Base-by-base conservation (phyloP, 768 basidiomycete genomes). In the Dictyophora rubrovolvata region DNA sequence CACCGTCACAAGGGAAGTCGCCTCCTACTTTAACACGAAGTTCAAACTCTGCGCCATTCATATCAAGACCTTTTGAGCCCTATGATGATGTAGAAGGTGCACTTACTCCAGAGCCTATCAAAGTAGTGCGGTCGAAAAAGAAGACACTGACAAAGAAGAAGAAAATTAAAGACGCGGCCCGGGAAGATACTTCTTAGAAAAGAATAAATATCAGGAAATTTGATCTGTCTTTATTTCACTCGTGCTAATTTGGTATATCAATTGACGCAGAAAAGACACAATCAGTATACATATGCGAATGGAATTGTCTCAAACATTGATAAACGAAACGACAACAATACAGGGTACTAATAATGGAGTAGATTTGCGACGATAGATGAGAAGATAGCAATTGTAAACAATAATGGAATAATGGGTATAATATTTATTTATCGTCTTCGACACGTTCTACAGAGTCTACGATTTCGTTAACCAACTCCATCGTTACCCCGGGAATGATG, bases 391-490 rank as follows among this genome's bases (percentile, higher is more conserved):
- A 34, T 28, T 37, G 35, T 47, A 21, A 22, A 48, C 34, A 34
- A 56, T 23, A 42, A 49, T 37, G 34, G 46, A 33, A 17, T 21
- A 28, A 23, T 23, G 11, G 42, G 42, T 42, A 42, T 42, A n/a
- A 12, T 16, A 47, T 42, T 71, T 72, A 84, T 71, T 76, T 78
- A 48, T 84, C 83, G 23, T 91, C 90, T 62, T 90, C 89, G 42
- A 93, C 89, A 63, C 87, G 89, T 68, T 93, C 90, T 17, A 93
- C 90, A 14, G 89, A 91, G 69, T 93, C 90, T 21, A 93, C 89
- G 63, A 93, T 92, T 73, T 96, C 94, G 67, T 91, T 89, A 56
- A 96, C 89, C 53, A 97, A 78, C 61, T 95, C 95, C 73, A 89
- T 75, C 21, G 93, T 89, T 33, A 99, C 85, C 5, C 96, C 96